phyloP scores from a whole-genome alignment of 768 basidiomycete species.

The Sarcodon aspratus region DNA sequence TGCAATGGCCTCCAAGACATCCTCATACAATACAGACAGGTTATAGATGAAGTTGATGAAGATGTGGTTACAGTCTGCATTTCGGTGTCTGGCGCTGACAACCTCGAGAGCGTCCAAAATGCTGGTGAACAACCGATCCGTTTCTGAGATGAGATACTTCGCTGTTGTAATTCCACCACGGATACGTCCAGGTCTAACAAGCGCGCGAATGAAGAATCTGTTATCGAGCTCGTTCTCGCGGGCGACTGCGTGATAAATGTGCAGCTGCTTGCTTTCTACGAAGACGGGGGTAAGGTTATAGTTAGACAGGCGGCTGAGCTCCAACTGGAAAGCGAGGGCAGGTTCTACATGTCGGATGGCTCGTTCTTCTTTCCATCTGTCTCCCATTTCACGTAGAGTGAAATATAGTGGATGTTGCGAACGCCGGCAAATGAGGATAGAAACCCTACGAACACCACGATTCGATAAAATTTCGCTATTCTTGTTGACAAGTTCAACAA shows the following conservation, averaged over 20 bases:
- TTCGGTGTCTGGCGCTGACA: conserved; percentile 79
- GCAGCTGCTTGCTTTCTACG: conserved; percentile 94
- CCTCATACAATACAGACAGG: conserved; percentile 89
- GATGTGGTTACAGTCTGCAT: conserved; percentile 96
- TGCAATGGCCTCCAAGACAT: conserved; percentile 93
- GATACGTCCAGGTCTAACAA: conserved; percentile 91
- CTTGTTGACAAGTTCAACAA: conserved; percentile 63
- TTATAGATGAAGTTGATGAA: conserved; percentile 99
- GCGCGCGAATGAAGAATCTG: conserved; percentile 94
- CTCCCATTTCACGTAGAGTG: conserved; percentile 70
- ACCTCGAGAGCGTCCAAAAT: conserved; percentile 94
- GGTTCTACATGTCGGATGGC: conserved; percentile 98
- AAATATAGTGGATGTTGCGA: conserved; percentile 92
- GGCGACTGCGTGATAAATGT: conserved; percentile 94
- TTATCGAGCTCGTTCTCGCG: conserved; percentile 96
- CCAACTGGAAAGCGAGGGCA: conserved; percentile 94
- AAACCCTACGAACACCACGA: conserved; percentile 86
- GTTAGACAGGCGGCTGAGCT: conserved; percentile 91
- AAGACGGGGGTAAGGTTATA: conserved; percentile 96
- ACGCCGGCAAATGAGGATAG: conserved; percentile 83
- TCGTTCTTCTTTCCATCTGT: conserved; percentile 84
- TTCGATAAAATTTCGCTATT: conserved; percentile 45
- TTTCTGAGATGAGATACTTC: conserved; percentile 98
- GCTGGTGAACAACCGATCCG: conserved; percentile 89
- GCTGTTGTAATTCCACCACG: conserved; percentile 87